phyloP scores from a whole-genome alignment of 1,284 basidiomycete species.

The Ganoderma sinense region DNA sequence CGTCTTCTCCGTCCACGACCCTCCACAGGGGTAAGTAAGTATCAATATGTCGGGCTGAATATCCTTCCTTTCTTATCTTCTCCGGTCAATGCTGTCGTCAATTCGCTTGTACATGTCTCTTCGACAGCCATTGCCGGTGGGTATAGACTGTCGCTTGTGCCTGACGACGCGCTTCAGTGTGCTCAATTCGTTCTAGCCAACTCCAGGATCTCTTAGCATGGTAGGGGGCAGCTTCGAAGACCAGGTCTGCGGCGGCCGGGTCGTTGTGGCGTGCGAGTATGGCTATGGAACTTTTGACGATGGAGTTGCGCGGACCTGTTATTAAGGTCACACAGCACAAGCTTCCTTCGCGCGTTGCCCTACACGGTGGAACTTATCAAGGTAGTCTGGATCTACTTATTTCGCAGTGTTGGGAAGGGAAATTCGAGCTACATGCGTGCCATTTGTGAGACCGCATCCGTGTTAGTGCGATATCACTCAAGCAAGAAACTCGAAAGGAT shows the following conservation, averaged over 20 bases:
- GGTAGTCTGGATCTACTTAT: background rate
- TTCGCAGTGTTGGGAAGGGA: background rate
- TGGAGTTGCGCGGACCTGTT: background rate
- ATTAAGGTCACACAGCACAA: background rate
- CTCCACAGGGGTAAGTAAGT: background rate
- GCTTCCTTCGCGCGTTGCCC: slow-evolving; percentile 9
- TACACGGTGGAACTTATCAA: background rate
- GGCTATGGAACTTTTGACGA: background rate
- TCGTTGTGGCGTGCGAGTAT: slow-evolving; percentile 9
- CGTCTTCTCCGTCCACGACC: background rate
- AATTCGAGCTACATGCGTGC: background rate
- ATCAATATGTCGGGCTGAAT: background rate
- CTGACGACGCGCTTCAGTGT: background rate
- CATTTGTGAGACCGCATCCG: background rate
- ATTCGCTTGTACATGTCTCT: background rate
- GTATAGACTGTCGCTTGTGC: background rate
- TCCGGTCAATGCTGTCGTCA: background rate
- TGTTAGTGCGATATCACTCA: background rate
- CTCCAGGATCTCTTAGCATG: background rate
- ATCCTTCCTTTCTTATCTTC: background rate
- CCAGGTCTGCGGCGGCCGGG: slow-evolving; percentile 1
- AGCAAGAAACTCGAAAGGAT: background rate
- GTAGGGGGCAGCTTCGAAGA: background rate
- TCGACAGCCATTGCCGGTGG: background rate
- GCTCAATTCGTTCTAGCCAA: background rate